These are phyloP conservation scores for Mercurialis annua DNA, from an alignment of 345 rosid genomes.

Conservation along the genomic window DNA sequence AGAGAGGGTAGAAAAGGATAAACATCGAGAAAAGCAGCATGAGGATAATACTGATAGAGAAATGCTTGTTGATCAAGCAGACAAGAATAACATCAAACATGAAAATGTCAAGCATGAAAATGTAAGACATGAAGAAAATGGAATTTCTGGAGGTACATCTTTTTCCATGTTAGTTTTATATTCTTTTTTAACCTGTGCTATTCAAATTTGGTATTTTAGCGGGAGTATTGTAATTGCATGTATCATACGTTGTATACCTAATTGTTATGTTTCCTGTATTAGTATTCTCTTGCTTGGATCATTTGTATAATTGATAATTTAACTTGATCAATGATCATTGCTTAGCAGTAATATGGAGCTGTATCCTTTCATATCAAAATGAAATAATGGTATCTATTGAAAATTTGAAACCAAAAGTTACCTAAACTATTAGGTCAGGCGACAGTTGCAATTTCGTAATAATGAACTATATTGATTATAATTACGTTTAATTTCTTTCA, in stretches of 20 bases:
- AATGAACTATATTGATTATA: not conserved
- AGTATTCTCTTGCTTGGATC: too few relatives aligned
- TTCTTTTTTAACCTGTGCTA: slow-evolving; percentile 7
- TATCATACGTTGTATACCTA: too few relatives aligned
- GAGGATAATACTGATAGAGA: slow-evolving; percentile 50
- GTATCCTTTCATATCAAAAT: not conserved
- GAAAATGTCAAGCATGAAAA: not conserved
- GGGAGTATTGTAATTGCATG: not conserved
- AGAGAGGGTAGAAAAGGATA: slow-evolving; percentile 56
- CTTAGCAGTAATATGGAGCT: not conserved
- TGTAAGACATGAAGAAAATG: slow-evolving; percentile 53
- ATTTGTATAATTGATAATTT: too few relatives aligned
- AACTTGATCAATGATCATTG: not conserved
- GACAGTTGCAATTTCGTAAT: not conserved
- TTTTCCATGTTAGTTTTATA: not conserved
- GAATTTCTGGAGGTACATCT: slow-evolving; percentile 45
- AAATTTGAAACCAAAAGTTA: not conserved
- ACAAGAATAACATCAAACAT: slow-evolving; percentile 38
- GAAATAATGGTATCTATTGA: not conserved
- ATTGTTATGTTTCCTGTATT: not conserved
- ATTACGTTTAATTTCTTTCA: not conserved
- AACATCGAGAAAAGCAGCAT: slow-evolving; percentile 58
- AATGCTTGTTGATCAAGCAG: slow-evolving; percentile 49
- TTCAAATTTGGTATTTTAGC: not conserved
- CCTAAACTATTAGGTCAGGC: not conserved